phyloP scores from a whole-genome alignment of 805 yeast genomes.

The Kodamaea kakaduensis region DNA sequence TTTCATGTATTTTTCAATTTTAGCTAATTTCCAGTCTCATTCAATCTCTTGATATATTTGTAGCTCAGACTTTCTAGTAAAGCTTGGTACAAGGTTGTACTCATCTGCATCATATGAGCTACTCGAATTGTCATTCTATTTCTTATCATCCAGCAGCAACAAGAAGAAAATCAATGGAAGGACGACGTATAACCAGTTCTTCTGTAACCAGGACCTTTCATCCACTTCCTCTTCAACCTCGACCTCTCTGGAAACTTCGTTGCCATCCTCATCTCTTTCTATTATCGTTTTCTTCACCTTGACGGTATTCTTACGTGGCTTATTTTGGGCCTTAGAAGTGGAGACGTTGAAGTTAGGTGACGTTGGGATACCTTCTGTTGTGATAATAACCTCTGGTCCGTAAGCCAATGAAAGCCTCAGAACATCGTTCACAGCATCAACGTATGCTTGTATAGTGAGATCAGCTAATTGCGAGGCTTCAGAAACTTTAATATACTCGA shows the following conservation, averaged over 20 bases:
- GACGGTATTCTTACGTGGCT: constrained; percentile 13
- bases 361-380: constrained; percentile 16
- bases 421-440: constrained; percentile 3
- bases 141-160: constrained; percentile 19
- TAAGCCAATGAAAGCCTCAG: constrained; percentile 7
- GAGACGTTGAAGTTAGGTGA: constrained; percentile 25
- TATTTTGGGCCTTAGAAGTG: constrained; percentile 6
- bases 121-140: constrained; percentile 18
- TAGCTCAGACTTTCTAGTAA: no score
- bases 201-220: constrained; percentile 48
- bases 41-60: no score
- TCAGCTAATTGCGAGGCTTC: constrained; percentile 3
- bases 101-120: no score
- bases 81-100: no score
- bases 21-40: no score
- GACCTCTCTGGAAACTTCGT: constrained; percentile 18
- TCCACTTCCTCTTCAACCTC: constrained; percentile 22
- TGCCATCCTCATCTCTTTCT: constrained; percentile 23
- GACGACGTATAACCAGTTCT: constrained; percentile 60
- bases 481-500: constrained; percentile 16
- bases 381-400: constrained; percentile 7
- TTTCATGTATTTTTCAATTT: no score
- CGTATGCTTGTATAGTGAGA: constrained; percentile 4
- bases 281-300: constrained; percentile 17
- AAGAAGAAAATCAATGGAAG: constrained; percentile 41